Evolutionary conservation across 306 rosid genomes (phyloP), one percentile per base, ranked within the genome.

Genomic region (Acacia crassicarpa): DNA sequence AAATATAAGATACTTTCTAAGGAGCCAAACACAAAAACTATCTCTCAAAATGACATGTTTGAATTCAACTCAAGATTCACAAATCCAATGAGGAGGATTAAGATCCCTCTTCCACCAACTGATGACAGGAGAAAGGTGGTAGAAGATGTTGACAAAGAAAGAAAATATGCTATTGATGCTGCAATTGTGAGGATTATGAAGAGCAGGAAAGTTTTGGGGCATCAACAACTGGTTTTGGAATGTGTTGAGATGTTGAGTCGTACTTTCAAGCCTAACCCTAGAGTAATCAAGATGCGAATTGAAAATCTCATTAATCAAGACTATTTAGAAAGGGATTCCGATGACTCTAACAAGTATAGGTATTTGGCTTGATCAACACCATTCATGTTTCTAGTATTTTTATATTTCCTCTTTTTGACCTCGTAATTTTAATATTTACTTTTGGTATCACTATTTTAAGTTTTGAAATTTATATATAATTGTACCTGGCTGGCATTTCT

Each of bases 121-220:
- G 91, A 90, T 78, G 82, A 83, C 72, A 84, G 85, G 88, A 86
- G 90, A 81, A 88, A 91, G 78, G 87, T 90, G 25, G 88, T 16
- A 19, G 23, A 19, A 20, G 23, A 53, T 17, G 59, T 53, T 17
- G 23, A 53, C 23, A 53, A 6, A 53, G 59, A 53, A 7, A 17
- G 59, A n/a, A 86, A 85, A 91, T 90, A 84, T 61, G 90, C 91
- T 33, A 86, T 90, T 14, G 94, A 90, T 80, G 91, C 91, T 78
- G 89, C 91, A 1, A 81, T 90, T 17, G 94, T 86, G 67, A 87
- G 94, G 46, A 90, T 90, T 14, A 90, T 90, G 94, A 90, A 90
- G 80, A 83, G 88, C 44, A 79, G 90, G 19, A 90, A 88, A 66
- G 81, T 85, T 35, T 63, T 85, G 80, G 88, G 87, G 45, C 89